Base-by-base conservation (phyloP, 768 basidiomycete species). In the Macrolepiota fuliginosa region DNA sequence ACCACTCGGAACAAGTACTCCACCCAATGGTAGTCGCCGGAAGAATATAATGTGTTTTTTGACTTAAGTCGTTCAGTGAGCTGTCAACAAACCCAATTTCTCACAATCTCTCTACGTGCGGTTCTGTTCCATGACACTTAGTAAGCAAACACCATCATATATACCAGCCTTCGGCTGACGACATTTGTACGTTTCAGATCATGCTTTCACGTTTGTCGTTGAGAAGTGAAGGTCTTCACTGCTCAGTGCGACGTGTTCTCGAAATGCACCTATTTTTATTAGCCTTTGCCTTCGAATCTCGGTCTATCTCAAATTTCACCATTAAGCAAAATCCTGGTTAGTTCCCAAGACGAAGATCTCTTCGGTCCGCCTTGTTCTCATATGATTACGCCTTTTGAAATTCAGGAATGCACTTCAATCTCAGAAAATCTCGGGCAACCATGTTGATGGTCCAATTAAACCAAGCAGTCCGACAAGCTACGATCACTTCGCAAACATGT, bases 221-320 rank as follows among this genome's bases (percentile, higher is more conserved):
- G 24, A 49, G 46, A 50, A 49, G 47, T 35, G 32, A 40, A 53
- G 47, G 52, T 11, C 50, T 27, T 3, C 29, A 45, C 36, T 13
- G n/a, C 24, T 42, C 50, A 52, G 19, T 40, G 36, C 49, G 58
- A 39, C 49, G 50, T 51, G 49, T 52, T 60, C 39, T 53, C 51
- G 27, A 53, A 52, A 35, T 52, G 27, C 17, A 46, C 40, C 52
- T 60, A 53, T 60, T 53, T 60, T 45, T 60, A 32, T 37, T 40
- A 58, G 27, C 49, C 49, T 51, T 36, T 25, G 4, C 49, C 49
- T 51, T 51, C 49, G 49, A 58, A 59, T 59, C 36, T 59, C 50
- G 39, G 50, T 51, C 10, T 39, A 59, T 42, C 58, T 53, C 37
- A 36, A 59, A 59, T 29, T 52, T 52, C 35, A 29, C 29, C 45